These are phyloP conservation scores for Claviceps digitariae DNA, from an alignment of 2,329 filamentous ascomycete genomes.

Conservation along the genomic window DNA sequence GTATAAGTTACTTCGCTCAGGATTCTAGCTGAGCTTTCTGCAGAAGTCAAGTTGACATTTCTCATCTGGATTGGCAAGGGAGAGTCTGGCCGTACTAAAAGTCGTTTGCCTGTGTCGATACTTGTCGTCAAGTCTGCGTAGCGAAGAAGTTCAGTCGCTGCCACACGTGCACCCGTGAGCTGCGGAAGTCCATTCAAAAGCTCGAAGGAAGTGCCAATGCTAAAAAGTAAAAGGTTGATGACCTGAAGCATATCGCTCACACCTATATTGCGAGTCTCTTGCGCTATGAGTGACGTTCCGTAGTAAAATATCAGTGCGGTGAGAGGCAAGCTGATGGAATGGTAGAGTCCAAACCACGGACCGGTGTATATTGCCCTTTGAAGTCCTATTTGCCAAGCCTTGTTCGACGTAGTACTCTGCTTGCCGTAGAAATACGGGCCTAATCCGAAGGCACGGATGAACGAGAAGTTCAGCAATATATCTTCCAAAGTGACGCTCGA, in stretches of 20 bases:
- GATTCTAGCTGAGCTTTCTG: background rate
- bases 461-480: constrained; percentile 64
- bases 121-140: constrained; percentile 40
- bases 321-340: constrained; percentile 57
- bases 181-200: constrained; percentile 69
- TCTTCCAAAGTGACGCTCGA: constrained; percentile 51
- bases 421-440: constrained; percentile 58
- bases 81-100: constrained; percentile 16
- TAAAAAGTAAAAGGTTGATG: constrained; percentile 73
- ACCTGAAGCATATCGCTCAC: constrained; percentile 56
- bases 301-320: constrained; percentile 77
- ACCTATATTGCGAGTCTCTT: constrained; percentile 27
- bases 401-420: constrained; percentile 36
- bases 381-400: constrained; percentile 47
- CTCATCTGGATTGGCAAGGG: constrained; percentile 32
- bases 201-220: constrained; percentile 56
- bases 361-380: constrained; percentile 55
- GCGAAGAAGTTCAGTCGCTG: constrained; percentile 55
- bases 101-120: constrained; percentile 13
- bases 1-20: constrained; percentile 31
- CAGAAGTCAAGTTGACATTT: constrained; percentile 44
- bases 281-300: constrained; percentile 49
- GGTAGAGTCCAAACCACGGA: constrained; percentile 62
- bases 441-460: constrained; percentile 61
- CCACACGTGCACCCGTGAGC: constrained; percentile 58